phyloP scores from a whole-genome alignment of 768 basidiomycete species.

The Serendipita sp. region DNA sequence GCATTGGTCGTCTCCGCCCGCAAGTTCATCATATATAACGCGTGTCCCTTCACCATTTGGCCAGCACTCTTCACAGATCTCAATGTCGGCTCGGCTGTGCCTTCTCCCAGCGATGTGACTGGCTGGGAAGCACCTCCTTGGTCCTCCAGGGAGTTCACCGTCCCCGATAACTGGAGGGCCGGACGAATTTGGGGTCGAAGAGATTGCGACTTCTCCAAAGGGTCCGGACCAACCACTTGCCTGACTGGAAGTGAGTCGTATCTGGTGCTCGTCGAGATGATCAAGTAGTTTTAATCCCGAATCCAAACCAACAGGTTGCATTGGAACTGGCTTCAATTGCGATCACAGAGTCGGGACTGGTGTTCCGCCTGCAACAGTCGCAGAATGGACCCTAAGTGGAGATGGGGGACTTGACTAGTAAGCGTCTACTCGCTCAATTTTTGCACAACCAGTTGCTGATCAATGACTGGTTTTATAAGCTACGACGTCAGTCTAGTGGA shows the following conservation, averaged over 20 bases:
- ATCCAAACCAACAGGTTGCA: conserved; percentile 12
- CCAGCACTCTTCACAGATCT: conserved; percentile 44
- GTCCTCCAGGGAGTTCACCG: conserved; percentile 12
- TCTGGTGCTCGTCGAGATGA: too few species aligned
- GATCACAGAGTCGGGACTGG: conserved; percentile 37
- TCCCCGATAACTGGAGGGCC: conserved; percentile 17
- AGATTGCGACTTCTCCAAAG: conserved; percentile 43
- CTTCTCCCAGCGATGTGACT: conserved; percentile 4
- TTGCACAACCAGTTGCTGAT: neutral
- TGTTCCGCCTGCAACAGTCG: conserved; percentile 53
- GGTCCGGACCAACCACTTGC: conserved; percentile 40
- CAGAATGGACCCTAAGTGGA: conserved; percentile 45
- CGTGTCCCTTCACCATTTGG: conserved; percentile 57
- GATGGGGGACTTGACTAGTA: conserved; percentile 37
- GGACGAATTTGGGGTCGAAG: conserved; percentile 30
- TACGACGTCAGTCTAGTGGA: conserved; percentile 45
- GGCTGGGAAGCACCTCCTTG: conserved; percentile 15
- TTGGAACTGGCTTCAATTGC: conserved; percentile 38
- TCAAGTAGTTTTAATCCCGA: neutral
- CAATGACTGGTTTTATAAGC: neutral
- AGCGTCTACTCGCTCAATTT: conserved; percentile 29
- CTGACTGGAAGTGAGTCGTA: conserved; percentile 32
- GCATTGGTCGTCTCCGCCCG: conserved; percentile 26
- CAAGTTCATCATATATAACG: conserved; percentile 45
- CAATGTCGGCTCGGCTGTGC: conserved; percentile 29